phyloP scores from a whole-genome alignment of 1,284 basidiomycete genomes.

The Kwoniella shivajii region DNA sequence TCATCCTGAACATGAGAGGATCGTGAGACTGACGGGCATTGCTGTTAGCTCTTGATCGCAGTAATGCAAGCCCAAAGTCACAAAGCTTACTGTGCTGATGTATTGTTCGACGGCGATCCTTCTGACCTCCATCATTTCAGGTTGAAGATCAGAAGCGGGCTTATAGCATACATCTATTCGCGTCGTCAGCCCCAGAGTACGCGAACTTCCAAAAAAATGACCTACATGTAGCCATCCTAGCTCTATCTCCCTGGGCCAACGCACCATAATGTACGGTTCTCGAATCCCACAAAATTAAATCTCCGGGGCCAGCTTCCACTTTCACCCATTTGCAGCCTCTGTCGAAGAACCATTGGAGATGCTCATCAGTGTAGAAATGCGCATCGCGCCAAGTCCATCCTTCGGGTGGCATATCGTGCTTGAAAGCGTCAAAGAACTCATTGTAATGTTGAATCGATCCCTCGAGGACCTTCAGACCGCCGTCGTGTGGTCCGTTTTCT shows the following conservation, averaged over 20 bases:
- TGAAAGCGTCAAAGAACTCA: conserved; percentile 9
- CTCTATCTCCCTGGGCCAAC: conserved; percentile 16
- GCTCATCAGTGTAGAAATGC: conserved; percentile 21
- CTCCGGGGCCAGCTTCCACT: conserved; percentile 30
- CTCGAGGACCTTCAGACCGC: conserved; percentile 19
- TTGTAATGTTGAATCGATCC: conserved; percentile 4
- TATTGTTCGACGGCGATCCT: conserved; percentile 1
- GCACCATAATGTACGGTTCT: conserved; percentile 3
- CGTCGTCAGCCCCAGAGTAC: too few relatives aligned
- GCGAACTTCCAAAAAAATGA: not conserved
- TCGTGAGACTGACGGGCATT: not conserved
- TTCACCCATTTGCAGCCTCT: conserved; percentile 37
- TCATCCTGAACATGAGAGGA: conserved; percentile 2
- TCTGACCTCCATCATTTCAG: conserved; percentile 13
- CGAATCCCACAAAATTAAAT: conserved; percentile 33
- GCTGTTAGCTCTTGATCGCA: too few relatives aligned
- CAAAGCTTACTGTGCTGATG: not conserved
- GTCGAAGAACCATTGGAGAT: conserved; percentile 36
- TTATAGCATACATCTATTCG: conserved; percentile 44
- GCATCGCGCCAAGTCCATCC: conserved; percentile 29
- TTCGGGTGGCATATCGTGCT: conserved; percentile 16
- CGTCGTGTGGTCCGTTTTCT: conserved; percentile 29
- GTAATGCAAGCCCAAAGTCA: too few relatives aligned
- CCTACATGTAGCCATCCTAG: conserved; percentile 32
- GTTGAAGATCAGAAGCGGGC: conserved; percentile 25